Evolutionary conservation across 805 yeast genomes (phyloP).

Genomic region (Kazachstania bromeliacearum): DNA sequence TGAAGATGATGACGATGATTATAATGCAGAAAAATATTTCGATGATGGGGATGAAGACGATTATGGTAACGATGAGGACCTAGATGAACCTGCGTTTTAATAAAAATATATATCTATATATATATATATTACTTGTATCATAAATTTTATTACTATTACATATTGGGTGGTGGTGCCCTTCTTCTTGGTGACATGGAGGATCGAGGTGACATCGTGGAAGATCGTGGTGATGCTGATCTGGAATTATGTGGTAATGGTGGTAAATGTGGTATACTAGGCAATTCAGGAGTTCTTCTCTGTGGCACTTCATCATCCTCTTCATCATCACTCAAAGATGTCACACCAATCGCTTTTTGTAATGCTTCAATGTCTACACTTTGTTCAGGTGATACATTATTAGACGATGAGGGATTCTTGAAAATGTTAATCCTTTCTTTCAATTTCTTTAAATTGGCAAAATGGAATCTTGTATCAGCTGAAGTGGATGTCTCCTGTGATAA

Average conservation of each 20-base stretch:
- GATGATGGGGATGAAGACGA: conserved; percentile 40
- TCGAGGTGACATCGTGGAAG: no score
- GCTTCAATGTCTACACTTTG: conserved; percentile 27
- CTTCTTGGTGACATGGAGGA: conserved; percentile 14
- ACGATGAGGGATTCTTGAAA: conserved; percentile 25
- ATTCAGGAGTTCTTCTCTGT: neutral
- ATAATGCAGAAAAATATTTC: no score
- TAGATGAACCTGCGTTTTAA: conserved; percentile 52
- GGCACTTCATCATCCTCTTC: conserved; percentile 9
- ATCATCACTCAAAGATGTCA: conserved; percentile 12
- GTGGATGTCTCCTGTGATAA: conserved; percentile 19
- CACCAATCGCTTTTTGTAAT: conserved; percentile 31
- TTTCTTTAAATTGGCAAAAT: conserved; percentile 29
- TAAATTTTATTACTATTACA: neutral
- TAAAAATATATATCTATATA: neutral
- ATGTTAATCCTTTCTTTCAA: conserved; percentile 28
- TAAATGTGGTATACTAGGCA: conserved; percentile 8
- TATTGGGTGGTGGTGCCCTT: conserved; percentile 19
- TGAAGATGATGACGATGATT: conserved; percentile 57
- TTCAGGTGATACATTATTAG: conserved; percentile 9
- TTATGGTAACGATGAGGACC: conserved; percentile 34
- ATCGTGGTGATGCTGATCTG: conserved; percentile 7
- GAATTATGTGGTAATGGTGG: conserved; percentile 11
- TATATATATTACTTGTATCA: conserved; percentile 1
- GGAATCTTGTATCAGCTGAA: conserved; percentile 27